phyloP scores from a whole-genome alignment of 768 basidiomycete genomes.

The Russula emetica region DNA sequence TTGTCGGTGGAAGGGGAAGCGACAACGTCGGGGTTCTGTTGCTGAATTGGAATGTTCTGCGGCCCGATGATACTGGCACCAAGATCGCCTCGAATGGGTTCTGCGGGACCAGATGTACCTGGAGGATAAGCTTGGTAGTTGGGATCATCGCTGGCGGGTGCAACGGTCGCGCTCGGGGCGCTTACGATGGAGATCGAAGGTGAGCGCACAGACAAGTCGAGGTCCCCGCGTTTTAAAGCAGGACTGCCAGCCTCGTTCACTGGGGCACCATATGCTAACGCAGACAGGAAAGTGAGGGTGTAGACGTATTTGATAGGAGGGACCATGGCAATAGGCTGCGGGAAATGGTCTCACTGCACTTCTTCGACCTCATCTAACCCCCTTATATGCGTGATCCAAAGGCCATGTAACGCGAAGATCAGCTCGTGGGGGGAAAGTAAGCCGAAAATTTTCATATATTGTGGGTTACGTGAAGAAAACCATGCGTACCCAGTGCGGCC shows the following conservation, averaged over 20 bases:
- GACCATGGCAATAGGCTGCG: neutral
- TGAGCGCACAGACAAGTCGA: no score
- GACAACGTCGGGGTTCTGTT: constrained; percentile 53
- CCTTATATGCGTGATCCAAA: neutral
- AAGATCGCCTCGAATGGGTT: constrained; percentile 44
- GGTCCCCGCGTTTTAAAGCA: neutral
- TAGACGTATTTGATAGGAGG: neutral
- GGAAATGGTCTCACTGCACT: neutral
- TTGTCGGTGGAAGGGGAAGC: constrained; percentile 62
- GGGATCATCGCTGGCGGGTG: constrained; percentile 32
- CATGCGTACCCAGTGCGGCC: neutral
- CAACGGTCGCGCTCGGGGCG: constrained; percentile 27
- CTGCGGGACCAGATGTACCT: constrained; percentile 31
- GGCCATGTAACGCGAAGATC: neutral
- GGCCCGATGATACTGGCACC: constrained; percentile 53
- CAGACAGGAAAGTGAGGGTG: neutral
- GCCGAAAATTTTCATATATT: neutral
- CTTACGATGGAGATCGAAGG: neutral
- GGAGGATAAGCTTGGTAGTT: constrained; percentile 30
- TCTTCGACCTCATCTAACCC: no score
- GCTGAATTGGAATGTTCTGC: constrained; percentile 50
- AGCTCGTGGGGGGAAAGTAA: neutral
- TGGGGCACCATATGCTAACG: constrained; percentile 1
- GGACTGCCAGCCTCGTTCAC: neutral
- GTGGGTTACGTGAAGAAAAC: neutral